Percentiles rank a stretch among this genome's conserved stretches.
phyloP scores from a whole-genome alignment of 1,284 basidiomycete genomes.

The Stygiomarasmius scandens region DNA sequence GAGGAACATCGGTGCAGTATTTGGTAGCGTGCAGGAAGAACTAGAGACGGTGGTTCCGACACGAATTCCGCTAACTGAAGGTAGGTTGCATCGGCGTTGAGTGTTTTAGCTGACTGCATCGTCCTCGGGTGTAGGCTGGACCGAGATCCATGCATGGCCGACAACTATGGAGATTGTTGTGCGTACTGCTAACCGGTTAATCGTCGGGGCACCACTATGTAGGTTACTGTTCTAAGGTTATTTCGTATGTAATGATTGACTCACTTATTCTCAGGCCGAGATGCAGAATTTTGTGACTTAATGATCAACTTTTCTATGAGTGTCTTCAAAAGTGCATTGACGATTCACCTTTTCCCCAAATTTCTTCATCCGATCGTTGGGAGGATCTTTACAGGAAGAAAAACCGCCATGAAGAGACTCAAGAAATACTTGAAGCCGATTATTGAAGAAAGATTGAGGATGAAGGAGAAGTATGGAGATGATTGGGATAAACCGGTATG shows the following conservation, averaged over 20 bases:
- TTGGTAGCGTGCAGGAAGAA: slow-evolving; percentile 29
- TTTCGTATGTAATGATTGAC: background rate
- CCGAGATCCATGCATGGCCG: slow-evolving; percentile 20
- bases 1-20: slow-evolving; percentile 23
- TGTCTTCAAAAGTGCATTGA: slow-evolving; percentile 2
- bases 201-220: slow-evolving; percentile 41
- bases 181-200: slow-evolving; percentile 31
- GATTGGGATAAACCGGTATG: slow-evolving; percentile 2
- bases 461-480: background rate
- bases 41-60: slow-evolving; percentile 19
- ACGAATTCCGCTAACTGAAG: slow-evolving; percentile 11
- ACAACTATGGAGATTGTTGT: slow-evolving; percentile 23
- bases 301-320: slow-evolving; percentile 6
- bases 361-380: slow-evolving; percentile 18
- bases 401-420: slow-evolving; percentile 9
- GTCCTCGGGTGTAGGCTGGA: slow-evolving; percentile 29
- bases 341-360: slow-evolving; percentile 9
- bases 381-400: slow-evolving; percentile 15
- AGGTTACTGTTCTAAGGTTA: slow-evolving; percentile 2
- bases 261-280: background rate
- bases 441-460: background rate
- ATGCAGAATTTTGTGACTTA: background rate
- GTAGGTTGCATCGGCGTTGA: background rate
- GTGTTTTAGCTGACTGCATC: too few species aligned
- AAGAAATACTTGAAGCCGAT: slow-evolving; percentile 5